Base-by-base conservation (phyloP, 2,329 filamentous ascomycete species). In the Tolypocladium paradoxum region DNA sequence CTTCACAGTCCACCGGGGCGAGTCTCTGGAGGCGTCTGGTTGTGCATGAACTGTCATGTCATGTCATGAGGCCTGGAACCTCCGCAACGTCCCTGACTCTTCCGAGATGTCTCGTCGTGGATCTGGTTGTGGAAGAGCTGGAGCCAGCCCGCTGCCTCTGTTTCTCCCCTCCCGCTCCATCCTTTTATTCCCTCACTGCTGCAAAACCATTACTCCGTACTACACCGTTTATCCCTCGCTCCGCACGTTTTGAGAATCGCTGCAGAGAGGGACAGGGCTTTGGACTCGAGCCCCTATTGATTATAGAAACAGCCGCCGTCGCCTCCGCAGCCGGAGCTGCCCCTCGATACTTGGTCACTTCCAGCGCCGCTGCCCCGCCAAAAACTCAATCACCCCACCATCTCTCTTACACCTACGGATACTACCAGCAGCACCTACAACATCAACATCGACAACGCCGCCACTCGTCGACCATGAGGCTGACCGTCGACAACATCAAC, bases 401-500 rank as follows among this genome's bases (percentile, higher is more conserved):
- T 48, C 50, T 46, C 40, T 51, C 40, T 47, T 37, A 16, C 40
- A 24, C n/a, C 48, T 47, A 46, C 53, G n/a, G n/a, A n/a, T n/a
- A n/a, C n/a, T n/a, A 51, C 54, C 61, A 58, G 53, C 56, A 48
- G 56, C 56, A 55, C 59, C 50, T 54, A 52, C 55, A 33, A 46
- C 55, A 22, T 4, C 53, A 58, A 53, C 55, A 68, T 57, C 58
- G 70, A 68, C 65, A 69, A 68, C 57, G 65, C 70, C 59, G 65
- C 62, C 50, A 62, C 66, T 53, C 60, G 58, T 57, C 68, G 50
- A 70, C 65, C 58, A 70, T 71, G 61, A 68, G 75, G 58, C 77
- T 99, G 62, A 87, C 79, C 63, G 76, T 88, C 64, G 78, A 89
- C 71, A 96, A 93, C 76, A 95, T 99, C 78, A 99, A 97, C 76